A percentile compares a stretch with the other conserved stretches of the same genome.
phyloP scores from a whole-genome alignment of 129 eudicot species.

The Gnaphalium uliginosum region DNA sequence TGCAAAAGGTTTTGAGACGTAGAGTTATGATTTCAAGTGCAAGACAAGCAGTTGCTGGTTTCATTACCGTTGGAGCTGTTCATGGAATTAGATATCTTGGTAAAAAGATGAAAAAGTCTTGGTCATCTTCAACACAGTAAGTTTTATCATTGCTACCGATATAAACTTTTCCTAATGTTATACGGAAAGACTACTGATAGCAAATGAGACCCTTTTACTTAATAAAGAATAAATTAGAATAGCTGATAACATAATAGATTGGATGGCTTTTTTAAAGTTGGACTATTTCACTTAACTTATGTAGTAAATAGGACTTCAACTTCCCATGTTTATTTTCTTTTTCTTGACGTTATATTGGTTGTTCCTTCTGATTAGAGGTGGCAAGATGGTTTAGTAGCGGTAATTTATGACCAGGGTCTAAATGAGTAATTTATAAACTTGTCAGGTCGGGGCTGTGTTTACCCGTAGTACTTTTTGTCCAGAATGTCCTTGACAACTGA shows the following conservation, averaged over 20 bases:
- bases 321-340: not conserved
- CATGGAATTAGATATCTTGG: constrained; percentile 69
- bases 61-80: constrained; percentile 67
- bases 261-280: not conserved
- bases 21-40: constrained; percentile 84
- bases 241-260: not conserved
- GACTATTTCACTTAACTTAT: not conserved
- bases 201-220: not conserved
- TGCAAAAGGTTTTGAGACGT: constrained; percentile 63
- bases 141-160: not conserved
- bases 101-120: constrained; percentile 74
- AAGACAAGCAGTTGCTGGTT: constrained; percentile 90
- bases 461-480: not conserved
- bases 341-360: not conserved
- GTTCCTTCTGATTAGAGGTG: not conserved
- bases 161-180: not conserved
- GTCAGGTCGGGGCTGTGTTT: not conserved
- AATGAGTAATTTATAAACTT: too few species aligned
- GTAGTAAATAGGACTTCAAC: not conserved
- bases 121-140: constrained; percentile 41
- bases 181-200: not conserved
- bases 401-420: not conserved
- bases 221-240: not conserved
- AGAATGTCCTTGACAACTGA: not conserved
- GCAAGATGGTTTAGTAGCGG: not conserved